A percentile compares a stretch with the other conserved stretches of the same genome.
Conservation (phyloP, 2,329 filamentous ascomycete genomes). For the Diaporthe capsici region DNA sequence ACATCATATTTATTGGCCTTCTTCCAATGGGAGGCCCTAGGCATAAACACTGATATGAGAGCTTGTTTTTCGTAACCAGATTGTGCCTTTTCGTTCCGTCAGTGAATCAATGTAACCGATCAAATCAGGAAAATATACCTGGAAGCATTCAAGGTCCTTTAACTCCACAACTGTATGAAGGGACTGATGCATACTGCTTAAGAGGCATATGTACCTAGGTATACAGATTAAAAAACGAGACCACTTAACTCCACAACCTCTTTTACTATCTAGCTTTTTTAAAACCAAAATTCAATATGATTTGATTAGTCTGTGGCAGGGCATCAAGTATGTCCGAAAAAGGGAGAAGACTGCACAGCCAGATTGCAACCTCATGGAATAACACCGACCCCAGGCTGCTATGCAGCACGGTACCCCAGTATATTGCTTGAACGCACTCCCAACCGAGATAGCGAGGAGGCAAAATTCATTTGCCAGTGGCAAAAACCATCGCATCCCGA, state of each 20-base stretch:
- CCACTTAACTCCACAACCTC: too few species aligned
- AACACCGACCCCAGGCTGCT: not conserved
- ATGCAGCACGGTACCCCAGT: not conserved
- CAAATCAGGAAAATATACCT: too few species aligned
- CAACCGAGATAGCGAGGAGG: not conserved
- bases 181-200: too few species aligned
- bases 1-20: not conserved
- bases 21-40: not conserved
- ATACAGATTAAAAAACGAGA: too few species aligned
- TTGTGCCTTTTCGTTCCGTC: not conserved
- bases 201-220: too few species aligned
- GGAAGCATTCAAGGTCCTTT: too few species aligned
- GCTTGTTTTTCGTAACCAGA: not conserved
- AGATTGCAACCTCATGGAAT: not conserved
- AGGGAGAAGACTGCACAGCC: not conserved
- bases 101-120: not conserved
- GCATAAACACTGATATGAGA: not conserved
- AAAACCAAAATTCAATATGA: too few species aligned
- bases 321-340: not conserved
- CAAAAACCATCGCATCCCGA: not conserved
- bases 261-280: too few species aligned
- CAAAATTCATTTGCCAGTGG: not conserved
- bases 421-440: not conserved
- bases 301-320: not conserved
- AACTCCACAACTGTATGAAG: too few species aligned